A percentile compares a stretch with the other conserved stretches of the same genome.
These are phyloP conservation scores for Drosera spatulata DNA, from an alignment of 179 eudicot genomes.

Conservation along the genomic window DNA sequence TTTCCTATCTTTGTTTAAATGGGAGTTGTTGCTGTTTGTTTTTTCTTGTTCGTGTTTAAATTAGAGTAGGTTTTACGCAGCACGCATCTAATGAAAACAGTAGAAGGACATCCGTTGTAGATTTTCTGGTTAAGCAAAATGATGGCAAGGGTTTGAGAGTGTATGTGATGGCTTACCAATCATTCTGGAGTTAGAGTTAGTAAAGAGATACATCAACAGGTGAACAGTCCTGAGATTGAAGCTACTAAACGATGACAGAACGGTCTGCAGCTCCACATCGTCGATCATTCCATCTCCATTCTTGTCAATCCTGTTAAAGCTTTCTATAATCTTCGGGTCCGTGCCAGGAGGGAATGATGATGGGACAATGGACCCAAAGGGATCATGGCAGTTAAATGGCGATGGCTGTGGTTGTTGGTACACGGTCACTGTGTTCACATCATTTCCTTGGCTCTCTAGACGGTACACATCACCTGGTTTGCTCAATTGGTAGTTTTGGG, in stretches of 20 bases:
- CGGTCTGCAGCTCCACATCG: constrained; percentile 7
- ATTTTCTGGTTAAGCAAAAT: neutral
- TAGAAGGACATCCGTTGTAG: no score
- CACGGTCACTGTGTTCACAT: neutral
- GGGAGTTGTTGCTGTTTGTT: no score
- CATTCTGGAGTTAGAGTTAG: constrained; percentile 30
- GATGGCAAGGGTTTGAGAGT: neutral
- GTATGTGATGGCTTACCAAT: constrained; percentile 21
- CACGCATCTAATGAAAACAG: no score
- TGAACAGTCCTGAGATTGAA: constrained; percentile 11
- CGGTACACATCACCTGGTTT: neutral
- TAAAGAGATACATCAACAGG: constrained; percentile 25
- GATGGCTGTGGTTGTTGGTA: neutral
- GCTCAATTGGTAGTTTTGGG: neutral
- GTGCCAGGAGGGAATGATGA: constrained; percentile 11
- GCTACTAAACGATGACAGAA: neutral
- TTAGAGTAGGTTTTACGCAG: no score
- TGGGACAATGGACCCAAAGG: constrained; percentile 6
- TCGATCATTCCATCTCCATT: constrained; percentile 6
- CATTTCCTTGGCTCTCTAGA: neutral
- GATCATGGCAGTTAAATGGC: constrained; percentile 2
- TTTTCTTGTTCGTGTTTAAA: no score
- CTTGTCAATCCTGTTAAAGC: constrained; percentile 10
- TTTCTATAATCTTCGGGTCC: constrained; percentile 7
- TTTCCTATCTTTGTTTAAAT: no score